Evolutionary conservation across 129 eudicot genomes (phyloP), one percentile per base, ranked within the genome.

Genomic region (Ambrosia artemisiifolia): DNA sequence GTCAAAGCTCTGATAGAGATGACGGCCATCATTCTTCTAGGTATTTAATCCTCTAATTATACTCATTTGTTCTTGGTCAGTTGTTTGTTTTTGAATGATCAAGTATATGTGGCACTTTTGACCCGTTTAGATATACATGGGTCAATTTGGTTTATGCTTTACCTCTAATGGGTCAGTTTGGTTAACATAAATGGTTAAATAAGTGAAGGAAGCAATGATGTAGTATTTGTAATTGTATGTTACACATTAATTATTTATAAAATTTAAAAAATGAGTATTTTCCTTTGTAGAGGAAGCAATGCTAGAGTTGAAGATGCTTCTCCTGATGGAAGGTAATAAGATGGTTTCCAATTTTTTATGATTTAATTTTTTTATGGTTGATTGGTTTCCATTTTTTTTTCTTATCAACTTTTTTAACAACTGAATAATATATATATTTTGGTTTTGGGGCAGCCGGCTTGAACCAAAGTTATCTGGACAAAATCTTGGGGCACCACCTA

Each of bases 1-100:
- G 96, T 80, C 87, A 78, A 81, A 95, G 96, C 73, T 78, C 89
- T 57, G 96, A 90, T 72, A 81, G 87, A 74, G 97, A 95, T 33
- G 94, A 90, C 40, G 96, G 88, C 16, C 97, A 77, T 69, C 83
- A 78, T 70, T 88, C 97, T 40, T 83, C 97, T 49, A 85, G 96
- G 99, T 95, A 83, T 73, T 61, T 63, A 7, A 28, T 47, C 56
- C 65, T 67, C 11, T 55, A 42, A 24, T 75, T 20, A 65, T 65
- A 11, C 48, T 63, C 30, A 2, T 9, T 38, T n/a, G 33, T 63
- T 63, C 69, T 63, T 32, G 8, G 18, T 38, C 69, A 38, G 38
- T 11, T 32, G 35, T 30, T 2, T 5, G 40, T 59, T 30, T 59
- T 32, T 59, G 65, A 30, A 59, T 59, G 40, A 59, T 30, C 7